Evolutionary conservation across 805 yeast genomes (phyloP), one percentile per base, ranked within the genome.

Genomic region (Monosporozyma unispora): DNA sequence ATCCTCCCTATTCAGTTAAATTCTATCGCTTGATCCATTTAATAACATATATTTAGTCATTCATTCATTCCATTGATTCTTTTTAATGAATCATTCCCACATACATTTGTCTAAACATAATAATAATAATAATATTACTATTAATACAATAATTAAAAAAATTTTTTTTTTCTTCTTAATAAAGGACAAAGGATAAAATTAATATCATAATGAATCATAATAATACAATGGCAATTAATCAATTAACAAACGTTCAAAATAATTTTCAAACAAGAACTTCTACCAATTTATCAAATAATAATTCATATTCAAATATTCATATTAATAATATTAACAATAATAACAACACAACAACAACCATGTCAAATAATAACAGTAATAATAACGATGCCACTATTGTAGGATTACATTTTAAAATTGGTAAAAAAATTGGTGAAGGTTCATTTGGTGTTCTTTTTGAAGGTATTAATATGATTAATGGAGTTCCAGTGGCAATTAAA

Each of bases 361-460:
- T 25, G 27, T 25, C 27, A 25, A n/a, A 41, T 23, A 41, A 23
- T 41, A 16, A 19, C 18, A 16, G 10, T 28, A 39, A 25, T 23
- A 47, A 43, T 22, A 45, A 46, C 19, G 50, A 54, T 28, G 45
- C 56, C 3, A 49, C 54, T 3, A 71, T 73, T 42, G 96, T 93
- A 42, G 99, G 99, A 21, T 81, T 91, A 54, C 99, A 93, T 73
- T 93, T 90, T 70, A 85, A 89, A 58, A 93, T 93, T 49, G 99
- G 98, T 51, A 91, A 91, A 68, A 93, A 93, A 72, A 91, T 93
- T 52, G 99, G 99, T 50, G 99, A 93, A 70, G 99, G 99, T 43
- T 91, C 98, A 3, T 93, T 93, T 67, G 99, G 99, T 50, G 96
- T 93, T 47, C 84, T 93, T 51, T 93, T 93, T 66, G 99, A 93